Percentiles rank a stretch among this genome's conserved stretches.
phyloP scores from a whole-genome alignment of 2,329 filamentous ascomycete genomes.

The Aspergillus hiratsukae region DNA sequence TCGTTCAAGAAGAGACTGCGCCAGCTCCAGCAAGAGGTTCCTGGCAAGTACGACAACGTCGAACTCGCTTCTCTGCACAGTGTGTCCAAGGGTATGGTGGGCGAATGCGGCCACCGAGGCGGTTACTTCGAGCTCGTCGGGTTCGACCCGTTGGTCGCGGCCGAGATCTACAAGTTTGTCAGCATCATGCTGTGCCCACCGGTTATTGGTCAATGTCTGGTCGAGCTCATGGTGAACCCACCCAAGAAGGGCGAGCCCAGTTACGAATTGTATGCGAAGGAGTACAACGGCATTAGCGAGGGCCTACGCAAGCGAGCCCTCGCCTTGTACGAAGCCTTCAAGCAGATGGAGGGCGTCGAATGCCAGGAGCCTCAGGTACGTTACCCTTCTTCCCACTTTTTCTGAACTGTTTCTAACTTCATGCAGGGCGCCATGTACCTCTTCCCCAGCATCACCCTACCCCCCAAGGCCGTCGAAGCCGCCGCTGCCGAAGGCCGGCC shows the following conservation, averaged over 20 bases:
- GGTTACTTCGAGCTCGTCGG: constrained; percentile 96
- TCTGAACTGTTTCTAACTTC: constrained; percentile 1
- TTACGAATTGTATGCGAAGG: constrained; percentile 74
- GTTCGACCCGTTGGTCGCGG: constrained; percentile 79
- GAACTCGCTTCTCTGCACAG: constrained; percentile 92
- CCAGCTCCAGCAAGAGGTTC: constrained; percentile 66
- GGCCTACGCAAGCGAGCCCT: constrained; percentile 74
- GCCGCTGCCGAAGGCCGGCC: constrained; percentile 68
- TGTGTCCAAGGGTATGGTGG: constrained; percentile 96
- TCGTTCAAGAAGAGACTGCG: constrained; percentile 91
- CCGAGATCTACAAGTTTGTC: constrained; percentile 97
- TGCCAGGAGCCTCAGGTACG: constrained; percentile 72
- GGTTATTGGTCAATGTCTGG: constrained; percentile 90
- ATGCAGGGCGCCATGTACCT: constrained; percentile 91
- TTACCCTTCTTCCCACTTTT: constrained; percentile 6
- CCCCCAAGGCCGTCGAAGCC: constrained; percentile 69
- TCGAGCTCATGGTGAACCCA: constrained; percentile 98
- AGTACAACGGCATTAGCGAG: constrained; percentile 78
- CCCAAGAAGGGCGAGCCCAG: constrained; percentile 78
- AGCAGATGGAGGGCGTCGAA: constrained; percentile 91
- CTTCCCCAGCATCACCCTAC: constrained; percentile 86
- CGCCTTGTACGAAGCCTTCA: constrained; percentile 85
- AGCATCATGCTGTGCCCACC: constrained; percentile 95
- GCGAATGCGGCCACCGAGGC: constrained; percentile 95
- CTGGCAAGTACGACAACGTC: constrained; percentile 74